Evolutionary conservation across 306 rosid species (phyloP), one percentile per base, ranked within the genome.

Genomic region (Acacia crassicarpa): DNA sequence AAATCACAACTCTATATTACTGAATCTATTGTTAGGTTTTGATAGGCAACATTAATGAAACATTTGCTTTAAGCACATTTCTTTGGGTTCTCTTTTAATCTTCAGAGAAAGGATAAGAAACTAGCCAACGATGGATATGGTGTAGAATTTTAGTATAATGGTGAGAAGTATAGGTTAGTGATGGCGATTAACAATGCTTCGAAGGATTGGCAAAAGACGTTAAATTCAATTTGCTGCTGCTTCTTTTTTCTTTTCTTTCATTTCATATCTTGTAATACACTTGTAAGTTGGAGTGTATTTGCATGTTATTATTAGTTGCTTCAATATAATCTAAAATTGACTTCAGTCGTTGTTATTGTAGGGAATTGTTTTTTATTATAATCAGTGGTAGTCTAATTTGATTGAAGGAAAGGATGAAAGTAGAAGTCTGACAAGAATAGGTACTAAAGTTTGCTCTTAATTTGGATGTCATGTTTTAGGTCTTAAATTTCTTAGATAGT

Each of bases 381-480:
- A 9, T 23, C 6, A 59, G 33, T 17, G 7, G 17, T 16, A 59
- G 32, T 59, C 33, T 59, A 59, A 59, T 23, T 59, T 58, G 27
- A 33, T 59, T 59, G 67, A 59, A 23, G 67, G 33, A 23, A 25
- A 59, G 33, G 67, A 59, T 59, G 67, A 5, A 59, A 27, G 67
- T 62, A 62, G 17, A 62, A 62, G 67, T 25, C 2, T 62, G 33
- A 62, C 9, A 62, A 62, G 67, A 27, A 62, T 62, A 62, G 27
- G 19, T 27, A 5, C 19, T 10, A 62, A 27, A 25, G 38, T 13
- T 25, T 62, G 38, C 38, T 62, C 38, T 27, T 67, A 76, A 20
- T 76, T 81, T 41, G 77, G 23, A 71, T 78, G 49, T 63, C 81
- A 43, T 59, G 27, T 65, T 69, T 33, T 72, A 74, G 69, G 70